Base-by-base conservation (phyloP, 495 filamentous ascomycete species). In the Xylaria acuta region DNA sequence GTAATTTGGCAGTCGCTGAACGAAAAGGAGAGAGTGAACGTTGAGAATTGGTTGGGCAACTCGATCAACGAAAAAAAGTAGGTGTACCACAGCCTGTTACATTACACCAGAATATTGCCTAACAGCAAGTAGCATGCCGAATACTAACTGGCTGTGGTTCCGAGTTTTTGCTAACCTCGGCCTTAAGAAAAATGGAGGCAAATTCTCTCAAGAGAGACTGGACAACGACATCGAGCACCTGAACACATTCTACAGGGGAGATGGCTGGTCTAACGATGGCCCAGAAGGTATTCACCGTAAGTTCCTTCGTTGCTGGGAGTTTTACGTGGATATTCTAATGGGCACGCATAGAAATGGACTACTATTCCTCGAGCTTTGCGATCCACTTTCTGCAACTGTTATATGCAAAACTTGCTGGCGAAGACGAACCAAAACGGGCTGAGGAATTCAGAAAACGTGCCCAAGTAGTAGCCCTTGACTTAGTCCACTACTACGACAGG, bases 161-260 rank as follows among this genome's bases (percentile, higher is more conserved):
- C 89, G 92, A 22, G 91, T 95, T 16, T 94, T 94, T 76, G 92
- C 92, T 18, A 94, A 94, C 76, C 86, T 94, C 1, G 92, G 92
- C 0, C 80, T 95, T 41, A 89, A 90, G 71, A 90, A 88, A 72
- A 91, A 93, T 47, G 90, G 90, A 5, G 91, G 89, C 5, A 85
- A 84, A 34, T 92, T 89, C 78, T 90, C 89, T 1, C 87, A 90
- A 66, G 84, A 88, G 70, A 86, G 90, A 40, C 85, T 94, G 51
- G 88, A 92, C 73, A 87, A 87, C 22, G 92, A 94, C 80, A 90
- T 94, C 73, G 86, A 91, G 71, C 92, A 94, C 70, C 81, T 95
- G 16, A 89, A 94, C 75, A 92, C 90, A 5, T 94, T 94, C 80
- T 93, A 94, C 77, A 86, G 92, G 7, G 92, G 92, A 0, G 90